Evolutionary conservation across 31 red algal species (phyloP).

Genomic region (Bonnemaisonia californica): DNA sequence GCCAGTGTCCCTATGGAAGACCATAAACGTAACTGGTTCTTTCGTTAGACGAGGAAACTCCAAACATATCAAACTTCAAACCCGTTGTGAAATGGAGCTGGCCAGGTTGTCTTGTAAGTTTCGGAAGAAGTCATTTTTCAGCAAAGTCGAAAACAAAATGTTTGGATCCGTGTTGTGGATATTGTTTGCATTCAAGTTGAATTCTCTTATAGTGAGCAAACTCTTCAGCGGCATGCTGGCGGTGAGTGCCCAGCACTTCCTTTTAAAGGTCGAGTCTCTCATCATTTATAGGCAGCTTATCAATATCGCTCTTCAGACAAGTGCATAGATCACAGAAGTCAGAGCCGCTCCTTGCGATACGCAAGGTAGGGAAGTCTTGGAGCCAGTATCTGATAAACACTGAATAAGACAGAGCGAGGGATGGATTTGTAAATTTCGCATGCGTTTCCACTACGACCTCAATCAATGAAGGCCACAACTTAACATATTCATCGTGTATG

Average conservation of each 20-base stretch:
- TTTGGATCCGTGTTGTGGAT: not conserved
- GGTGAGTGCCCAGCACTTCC: conserved; percentile 18
- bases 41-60: conserved; percentile 3
- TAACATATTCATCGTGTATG: not conserved
- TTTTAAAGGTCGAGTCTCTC: not conserved
- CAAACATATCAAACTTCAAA: conserved; percentile 30
- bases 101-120: conserved; percentile 4
- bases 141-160: conserved; percentile 39
- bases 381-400: conserved; percentile 29
- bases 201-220: conserved; percentile 9
- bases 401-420: not conserved
- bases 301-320: not conserved
- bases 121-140: conserved; percentile 27
- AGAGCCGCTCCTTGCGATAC: conserved; percentile 3
- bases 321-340: conserved; percentile 38
- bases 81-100: conserved; percentile 39
- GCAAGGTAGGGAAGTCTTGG: conserved; percentile 10
- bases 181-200: not conserved
- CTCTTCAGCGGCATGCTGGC: not conserved
- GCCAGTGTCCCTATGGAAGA: conserved; percentile 35
- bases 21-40: conserved; percentile 2
- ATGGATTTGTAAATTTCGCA: not conserved
- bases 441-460: not conserved
- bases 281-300: no score
- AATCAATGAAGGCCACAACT: conserved; percentile 8